phyloP scores from a whole-genome alignment of 2,329 filamentous ascomycete genomes.

The Aphanocladium album region DNA sequence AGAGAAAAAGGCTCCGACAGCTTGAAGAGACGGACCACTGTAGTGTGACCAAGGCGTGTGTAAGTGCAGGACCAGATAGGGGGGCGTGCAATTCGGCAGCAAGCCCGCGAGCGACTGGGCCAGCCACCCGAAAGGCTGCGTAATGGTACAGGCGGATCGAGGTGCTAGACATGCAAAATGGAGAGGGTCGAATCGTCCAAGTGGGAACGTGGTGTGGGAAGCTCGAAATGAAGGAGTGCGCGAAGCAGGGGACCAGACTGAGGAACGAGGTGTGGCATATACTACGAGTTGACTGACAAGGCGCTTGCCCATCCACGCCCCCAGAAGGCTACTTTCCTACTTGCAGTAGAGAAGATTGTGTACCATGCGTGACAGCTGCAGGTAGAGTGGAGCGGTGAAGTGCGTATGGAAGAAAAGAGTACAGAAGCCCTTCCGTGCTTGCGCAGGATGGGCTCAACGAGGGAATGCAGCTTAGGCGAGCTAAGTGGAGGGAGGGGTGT shows the following conservation, averaged over 20 bases:
- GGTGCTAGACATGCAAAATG: not conserved
- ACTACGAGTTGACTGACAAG: not conserved
- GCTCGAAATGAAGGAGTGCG: slow-evolving; percentile 8
- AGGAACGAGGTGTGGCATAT: not conserved
- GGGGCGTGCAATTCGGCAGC: not conserved
- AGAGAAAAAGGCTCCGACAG: slow-evolving; percentile 1
- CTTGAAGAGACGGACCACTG: slow-evolving; percentile 7
- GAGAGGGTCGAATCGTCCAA: not conserved
- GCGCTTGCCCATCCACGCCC: not conserved
- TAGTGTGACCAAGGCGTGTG: not conserved
- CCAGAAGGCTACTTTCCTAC: not conserved
- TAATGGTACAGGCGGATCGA: not conserved
- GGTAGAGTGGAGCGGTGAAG: not conserved
- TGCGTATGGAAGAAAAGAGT: not conserved
- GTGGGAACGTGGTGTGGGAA: slow-evolving; percentile 10
- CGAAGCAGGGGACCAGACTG: not conserved
- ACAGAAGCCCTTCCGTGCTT: not conserved
- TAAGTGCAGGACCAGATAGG: not conserved
- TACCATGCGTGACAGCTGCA: not conserved
- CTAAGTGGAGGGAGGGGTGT: not conserved
- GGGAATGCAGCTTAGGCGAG: not conserved
- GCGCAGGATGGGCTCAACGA: not conserved
- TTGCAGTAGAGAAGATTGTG: not conserved
- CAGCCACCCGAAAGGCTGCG: not conserved
- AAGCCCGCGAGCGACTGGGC: not conserved